Conservation (phyloP, 345 rosid species). For the Combretum micranthum region DNA sequence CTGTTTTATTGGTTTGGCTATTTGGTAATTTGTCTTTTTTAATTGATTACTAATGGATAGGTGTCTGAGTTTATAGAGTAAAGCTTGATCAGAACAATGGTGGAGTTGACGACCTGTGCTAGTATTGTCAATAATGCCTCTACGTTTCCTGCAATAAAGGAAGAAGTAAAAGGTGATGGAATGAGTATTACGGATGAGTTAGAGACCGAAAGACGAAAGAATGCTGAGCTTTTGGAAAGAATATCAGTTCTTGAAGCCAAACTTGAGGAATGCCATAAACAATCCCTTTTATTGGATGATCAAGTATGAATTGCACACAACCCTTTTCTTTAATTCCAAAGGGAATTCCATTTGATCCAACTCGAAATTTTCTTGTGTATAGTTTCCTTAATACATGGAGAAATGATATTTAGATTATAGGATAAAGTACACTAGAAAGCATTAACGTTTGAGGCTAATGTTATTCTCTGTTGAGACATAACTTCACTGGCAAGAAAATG, state of each 20-base stretch:
- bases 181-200: conserved; percentile 28
- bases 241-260: conserved; percentile 47
- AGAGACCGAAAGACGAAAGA: conserved; percentile 37
- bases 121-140: conserved; percentile 32
- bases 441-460: no score
- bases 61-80: neutral
- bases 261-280: conserved; percentile 23
- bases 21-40: conserved; percentile 1
- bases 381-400: no score
- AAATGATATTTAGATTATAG: no score
- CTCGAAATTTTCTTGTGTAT: no score
- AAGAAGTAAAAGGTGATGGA: conserved; percentile 26
- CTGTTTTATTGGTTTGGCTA: neutral
- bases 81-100: conserved; percentile 18
- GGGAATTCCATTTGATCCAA: neutral
- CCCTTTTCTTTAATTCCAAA: neutral
- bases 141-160: conserved; percentile 34
- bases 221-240: conserved; percentile 42
- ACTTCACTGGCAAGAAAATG: no score
- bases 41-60: conserved; percentile 3
- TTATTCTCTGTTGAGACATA: no score
- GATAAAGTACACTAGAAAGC: no score
- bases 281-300: conserved; percentile 13
- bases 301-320: conserved; percentile 17
- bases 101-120: conserved; percentile 34